Evolutionary conservation across 2,329 filamentous ascomycete species (phyloP).

Genomic region (Zelopaecilomyces penicillatus): DNA sequence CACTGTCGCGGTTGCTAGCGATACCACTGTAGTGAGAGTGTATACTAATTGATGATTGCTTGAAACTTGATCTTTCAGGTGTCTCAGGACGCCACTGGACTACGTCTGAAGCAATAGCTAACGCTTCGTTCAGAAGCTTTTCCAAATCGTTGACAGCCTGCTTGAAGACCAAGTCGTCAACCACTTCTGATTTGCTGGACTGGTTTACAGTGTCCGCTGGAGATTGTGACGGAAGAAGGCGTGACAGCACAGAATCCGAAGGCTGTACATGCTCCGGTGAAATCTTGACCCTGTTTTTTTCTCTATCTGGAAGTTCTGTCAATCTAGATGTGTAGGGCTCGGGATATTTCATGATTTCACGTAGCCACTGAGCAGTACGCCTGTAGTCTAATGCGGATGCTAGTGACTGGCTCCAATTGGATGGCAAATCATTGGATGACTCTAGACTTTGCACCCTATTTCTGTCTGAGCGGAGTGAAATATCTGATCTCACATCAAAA

Average conservation of each 20-base stretch:
- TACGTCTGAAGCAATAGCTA: slow-evolving; percentile 34
- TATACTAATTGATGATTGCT: slow-evolving; percentile 10
- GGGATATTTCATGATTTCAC: slow-evolving; percentile 19
- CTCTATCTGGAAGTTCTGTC: slow-evolving; percentile 18
- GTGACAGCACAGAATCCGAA: slow-evolving; percentile 16
- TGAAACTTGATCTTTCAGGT: slow-evolving; percentile 6
- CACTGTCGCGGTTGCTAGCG: background rate
- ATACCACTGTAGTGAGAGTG: slow-evolving; percentile 7
- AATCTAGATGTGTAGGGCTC: slow-evolving; percentile 18
- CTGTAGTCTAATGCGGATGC: slow-evolving; percentile 24
- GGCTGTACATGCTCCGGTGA: slow-evolving; percentile 12
- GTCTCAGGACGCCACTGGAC: slow-evolving; percentile 22
- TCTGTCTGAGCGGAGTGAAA: slow-evolving; percentile 3
- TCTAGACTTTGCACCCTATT: slow-evolving; percentile 1
- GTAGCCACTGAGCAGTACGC: slow-evolving; percentile 26
- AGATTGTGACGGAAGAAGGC: slow-evolving; percentile 11
- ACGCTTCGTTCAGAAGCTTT: slow-evolving; percentile 36
- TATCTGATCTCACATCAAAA: slow-evolving; percentile 5
- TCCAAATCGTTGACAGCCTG: slow-evolving; percentile 35
- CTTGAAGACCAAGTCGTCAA: slow-evolving; percentile 24
- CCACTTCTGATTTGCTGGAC: slow-evolving; percentile 14
- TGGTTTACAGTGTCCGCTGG: slow-evolving; percentile 11
- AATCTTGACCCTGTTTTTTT: slow-evolving; percentile 4
- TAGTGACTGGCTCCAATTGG: slow-evolving; percentile 17
- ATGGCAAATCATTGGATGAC: slow-evolving; percentile 2